Evolutionary conservation across 768 basidiomycete species (phyloP), one percentile per base, ranked within the genome.

Genomic region (Tylopilus felleus): DNA sequence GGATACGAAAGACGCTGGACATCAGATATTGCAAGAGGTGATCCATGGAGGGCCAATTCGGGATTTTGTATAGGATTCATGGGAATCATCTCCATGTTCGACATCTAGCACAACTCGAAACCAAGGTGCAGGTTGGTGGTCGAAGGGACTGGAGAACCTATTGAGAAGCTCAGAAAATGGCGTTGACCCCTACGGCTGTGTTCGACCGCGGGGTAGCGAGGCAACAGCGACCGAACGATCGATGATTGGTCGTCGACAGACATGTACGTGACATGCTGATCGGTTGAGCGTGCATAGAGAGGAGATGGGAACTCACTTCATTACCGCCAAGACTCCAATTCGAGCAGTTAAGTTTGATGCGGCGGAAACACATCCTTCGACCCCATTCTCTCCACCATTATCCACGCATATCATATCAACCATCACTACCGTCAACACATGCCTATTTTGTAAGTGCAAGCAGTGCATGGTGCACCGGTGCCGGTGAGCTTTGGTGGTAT

Each of bases 301-400:
- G 33, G 33, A 33, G 33, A 53, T 38, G 58, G 60, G 28, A 61
- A 53, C 5, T 58, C 60, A 31, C 56, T 33, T 62, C 28, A 63
- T 36, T 23, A 59, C 53, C 5, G 57, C 33, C 33, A 63, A 63
- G 44, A 10, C 57, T 17, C 61, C 36, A 0, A 62, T 47, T 62
- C 64, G 13, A 59, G 54, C 9, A 42, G 39, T 25, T 66, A 65
- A 14, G 51, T 64, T 44, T 47, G 64, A 17, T 65, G 64, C 33
- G 38, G 55, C 25, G 62, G 64, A 33, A 63, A 50, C n/a, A 60
- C 54, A 13, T 51, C 48, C 22, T 61, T 61, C 36, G 54, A 60
- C 33, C 40, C 53, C 5, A 40, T 54, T 0, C 35, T 60, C 13
- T 65, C 61, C 31, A 43, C 47, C 14, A 55, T 57, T 21, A 52